Base-by-base conservation (phyloP, 1,284 basidiomycete species). In the Leccinum angustisporum region DNA sequence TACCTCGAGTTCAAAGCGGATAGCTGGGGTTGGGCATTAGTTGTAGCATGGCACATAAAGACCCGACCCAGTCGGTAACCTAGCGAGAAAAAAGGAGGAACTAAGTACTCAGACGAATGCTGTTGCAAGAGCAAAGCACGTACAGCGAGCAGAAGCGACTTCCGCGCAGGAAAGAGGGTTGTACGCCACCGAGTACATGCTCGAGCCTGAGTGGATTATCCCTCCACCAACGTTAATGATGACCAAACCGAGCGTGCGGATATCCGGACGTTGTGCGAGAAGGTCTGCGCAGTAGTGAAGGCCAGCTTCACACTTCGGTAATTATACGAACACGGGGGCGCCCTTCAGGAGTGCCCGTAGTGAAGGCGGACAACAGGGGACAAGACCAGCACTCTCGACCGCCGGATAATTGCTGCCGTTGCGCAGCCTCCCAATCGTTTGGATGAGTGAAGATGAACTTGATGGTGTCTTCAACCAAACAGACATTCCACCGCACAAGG, bases 301-400 rank as follows among this genome's bases (percentile, higher is more conserved):
- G 63, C 77, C 79, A 0, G 80, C 81, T 67, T 83, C 81, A 4
- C 81, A 81, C 64, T 83, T 83, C 81, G 0, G 79, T 80, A 34
- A 82, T 72, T 51, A 83, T 79, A 11, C 73, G 75, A 1, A 83
- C 61, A 2, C 76, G 75, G 0, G 67, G 58, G 57, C 13, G 7
- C 21, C 46, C 46, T 50, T 50, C 21, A 18, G 67, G 65, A 4
- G 61, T 68, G 25, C 48, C 5, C 21, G 21, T 21, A 21, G 21
- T 21, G 21, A 21, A 21, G 21, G 21, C 21, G 21, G 21, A 21
- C 21, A 21, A 21, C 21, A 21, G 10, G 62, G 65, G 8, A 78
- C 61, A 0, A 79, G 70, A 0, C 72, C 70, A 0, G 74, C 78
- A 21, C 58, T 55, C 3, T 76, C 65, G 0, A 75, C 73, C 0